Percentiles rank a stretch among this genome's conserved stretches.
These are phyloP conservation scores for Citrus maxima DNA, from an alignment of 345 rosid species.

Conservation along the genomic window DNA sequence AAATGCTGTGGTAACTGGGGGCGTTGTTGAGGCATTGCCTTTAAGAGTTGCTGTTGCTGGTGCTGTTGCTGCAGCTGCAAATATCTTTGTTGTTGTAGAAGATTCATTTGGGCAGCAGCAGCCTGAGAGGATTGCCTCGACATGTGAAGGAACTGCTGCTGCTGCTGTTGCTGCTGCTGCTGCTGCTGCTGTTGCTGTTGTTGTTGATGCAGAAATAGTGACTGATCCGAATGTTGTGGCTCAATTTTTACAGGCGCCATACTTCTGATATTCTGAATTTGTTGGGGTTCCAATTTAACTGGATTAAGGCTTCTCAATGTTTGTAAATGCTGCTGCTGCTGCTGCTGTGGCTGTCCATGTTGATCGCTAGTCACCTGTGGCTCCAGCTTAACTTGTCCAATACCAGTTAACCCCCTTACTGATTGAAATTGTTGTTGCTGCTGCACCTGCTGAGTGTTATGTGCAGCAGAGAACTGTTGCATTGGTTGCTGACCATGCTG, in stretches of 20 bases:
- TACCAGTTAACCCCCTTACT: slow-evolving; percentile 60
- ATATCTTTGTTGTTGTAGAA: slow-evolving; percentile 71
- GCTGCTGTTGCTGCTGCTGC: slow-evolving; percentile 58
- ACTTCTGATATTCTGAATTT: slow-evolving; percentile 56
- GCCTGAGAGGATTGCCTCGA: slow-evolving; percentile 84
- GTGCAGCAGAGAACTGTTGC: slow-evolving; percentile 59
- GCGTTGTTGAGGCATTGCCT: slow-evolving; percentile 82
- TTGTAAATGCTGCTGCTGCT: slow-evolving; percentile 59
- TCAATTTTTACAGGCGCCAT: slow-evolving; percentile 74
- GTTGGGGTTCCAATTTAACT: slow-evolving; percentile 80
- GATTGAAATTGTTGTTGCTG: slow-evolving; percentile 74
- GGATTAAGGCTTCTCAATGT: slow-evolving; percentile 56
- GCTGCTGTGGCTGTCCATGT: slow-evolving; percentile 51
- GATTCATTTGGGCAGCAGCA: slow-evolving; percentile 61
- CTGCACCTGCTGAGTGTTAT: slow-evolving; percentile 43
- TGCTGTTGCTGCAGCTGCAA: slow-evolving; percentile 76
- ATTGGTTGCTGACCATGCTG: slow-evolving; percentile 74
- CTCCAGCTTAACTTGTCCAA: slow-evolving; percentile 81
- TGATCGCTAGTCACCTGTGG: slow-evolving; percentile 71
- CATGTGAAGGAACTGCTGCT: slow-evolving; percentile 74
- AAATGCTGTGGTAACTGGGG: slow-evolving; percentile 73
- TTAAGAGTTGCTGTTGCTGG: slow-evolving; percentile 77
- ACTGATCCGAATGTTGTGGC: slow-evolving; percentile 72
- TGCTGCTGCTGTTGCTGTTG: slow-evolving; percentile 63
- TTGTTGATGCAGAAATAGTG: slow-evolving; percentile 78